Conservation (phyloP, 2,329 filamentous ascomycete genomes). For the Pseudohalonectria lignicola region DNA sequence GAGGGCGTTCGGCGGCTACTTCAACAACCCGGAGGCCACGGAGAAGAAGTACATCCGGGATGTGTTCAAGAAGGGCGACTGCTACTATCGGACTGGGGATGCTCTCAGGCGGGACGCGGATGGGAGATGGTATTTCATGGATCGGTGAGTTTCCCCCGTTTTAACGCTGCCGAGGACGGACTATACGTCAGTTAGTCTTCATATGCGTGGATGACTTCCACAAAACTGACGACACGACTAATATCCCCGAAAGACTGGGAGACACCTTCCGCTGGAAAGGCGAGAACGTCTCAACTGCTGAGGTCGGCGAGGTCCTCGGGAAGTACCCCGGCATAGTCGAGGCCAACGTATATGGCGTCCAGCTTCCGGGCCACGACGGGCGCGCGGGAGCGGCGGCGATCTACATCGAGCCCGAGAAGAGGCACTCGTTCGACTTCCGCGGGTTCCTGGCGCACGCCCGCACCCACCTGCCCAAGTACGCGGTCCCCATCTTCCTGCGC, state of each 20-base stretch:
- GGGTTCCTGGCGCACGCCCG: constrained; percentile 47
- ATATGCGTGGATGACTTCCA: not conserved
- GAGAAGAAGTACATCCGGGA: constrained; percentile 53
- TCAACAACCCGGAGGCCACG: constrained; percentile 55
- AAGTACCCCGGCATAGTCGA: constrained; percentile 57
- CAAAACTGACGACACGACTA: not conserved
- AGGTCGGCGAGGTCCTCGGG: constrained; percentile 66
- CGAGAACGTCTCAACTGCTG: constrained; percentile 72
- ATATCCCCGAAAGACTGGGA: constrained; percentile 34
- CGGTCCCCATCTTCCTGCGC: constrained; percentile 63
- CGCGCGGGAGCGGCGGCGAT: constrained; percentile 58
- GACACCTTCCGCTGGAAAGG: constrained; percentile 75
- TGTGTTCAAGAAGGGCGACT: constrained; percentile 56
- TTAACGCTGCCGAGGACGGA: constrained; percentile 22
- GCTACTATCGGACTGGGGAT: constrained; percentile 60
- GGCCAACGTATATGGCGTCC: constrained; percentile 78
- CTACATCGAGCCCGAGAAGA: constrained; percentile 8
- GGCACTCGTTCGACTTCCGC: constrained; percentile 41
- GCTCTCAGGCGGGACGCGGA: constrained; percentile 49
- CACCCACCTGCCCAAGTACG: constrained; percentile 56
- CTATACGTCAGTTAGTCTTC: not conserved
- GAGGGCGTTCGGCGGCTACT: constrained; percentile 57
- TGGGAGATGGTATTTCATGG: constrained; percentile 59
- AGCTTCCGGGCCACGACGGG: constrained; percentile 71
- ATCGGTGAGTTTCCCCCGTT: constrained; percentile 23